These are phyloP conservation scores for Gossypioides kirkii DNA, from an alignment of 345 rosid genomes.

Conservation along the genomic window DNA sequence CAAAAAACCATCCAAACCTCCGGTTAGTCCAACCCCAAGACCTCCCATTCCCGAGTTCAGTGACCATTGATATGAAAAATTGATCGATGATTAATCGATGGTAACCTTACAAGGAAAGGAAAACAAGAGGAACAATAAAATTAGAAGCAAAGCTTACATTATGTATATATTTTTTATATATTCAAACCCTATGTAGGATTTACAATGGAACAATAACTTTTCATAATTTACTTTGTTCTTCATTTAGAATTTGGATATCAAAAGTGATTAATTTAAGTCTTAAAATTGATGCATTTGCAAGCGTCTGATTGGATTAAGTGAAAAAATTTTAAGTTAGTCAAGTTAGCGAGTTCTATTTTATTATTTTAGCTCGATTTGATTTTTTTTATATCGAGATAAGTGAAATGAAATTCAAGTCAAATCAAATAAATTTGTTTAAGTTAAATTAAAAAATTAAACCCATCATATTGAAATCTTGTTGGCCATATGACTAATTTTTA, in stretches of 20 bases:
- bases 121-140: background rate
- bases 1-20: background rate
- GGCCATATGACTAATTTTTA: no score
- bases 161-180: slow-evolving; percentile 17
- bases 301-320: no score
- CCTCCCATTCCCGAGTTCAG: background rate
- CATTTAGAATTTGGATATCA: background rate
- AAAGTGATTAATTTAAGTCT: background rate
- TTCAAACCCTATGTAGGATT: background rate
- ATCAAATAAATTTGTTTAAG: no score
- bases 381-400: no score
- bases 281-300: background rate
- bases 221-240: background rate
- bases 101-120: background rate
- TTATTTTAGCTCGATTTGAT: no score
- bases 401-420: no score
- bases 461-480: no score
- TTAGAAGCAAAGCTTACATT: slow-evolving; percentile 17
- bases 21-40: background rate
- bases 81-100: background rate
- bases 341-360: no score
- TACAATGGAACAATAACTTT: background rate
- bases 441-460: no score
- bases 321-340: no score
- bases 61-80: background rate